Evolutionary conservation across 169 alveolate genomes (phyloP), one percentile per base, ranked within the genome.

Genomic region (Plasmodium gonderi): DNA sequence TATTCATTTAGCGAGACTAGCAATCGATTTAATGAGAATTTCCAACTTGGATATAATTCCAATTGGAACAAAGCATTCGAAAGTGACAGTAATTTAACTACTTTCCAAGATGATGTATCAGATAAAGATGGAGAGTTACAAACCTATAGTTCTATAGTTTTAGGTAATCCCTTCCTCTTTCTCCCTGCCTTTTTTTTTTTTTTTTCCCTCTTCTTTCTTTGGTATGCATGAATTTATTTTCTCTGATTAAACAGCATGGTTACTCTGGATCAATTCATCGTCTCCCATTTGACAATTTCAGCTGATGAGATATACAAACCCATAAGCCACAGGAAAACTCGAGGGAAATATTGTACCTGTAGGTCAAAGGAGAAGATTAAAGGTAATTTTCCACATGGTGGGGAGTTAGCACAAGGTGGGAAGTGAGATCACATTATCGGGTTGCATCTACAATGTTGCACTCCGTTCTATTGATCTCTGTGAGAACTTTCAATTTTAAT

Each of bases 111-210:
- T 12, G 81, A 4, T 23, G 36, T 31, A 14, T 81, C 91, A 17
- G 91, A 68, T 23, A 67, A 68, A 0, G 91, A 68, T 3, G 23
- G 36, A 20, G 91, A 81, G 67, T 67, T 81, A 45, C 36, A 42
- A 17, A 81, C 91, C 9, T 45, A 68, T 14, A 81, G 81, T 11
- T 81, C 91, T 1, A 81, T 81, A 23, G 31, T 81, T 1, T 11
- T 45, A 44, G 91, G 91, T 40, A 68, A 33, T 78, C 20, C 6
- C 14, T 1, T 69, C 20, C 29, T 14, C 12, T 69, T 9, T 0
- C 1, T 51, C 20, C 20, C 20, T n/a, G 65, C n/a, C 12, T 2
- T 0, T 20, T 20, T 20, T 14, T n/a, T 2, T 0, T 0, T n/a
- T 49, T n/a, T 49, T 6, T 20, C n/a, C 23, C 64, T 23, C 36